Evolutionary conservation across 345 rosid species (phyloP), one percentile per base, ranked within the genome.

Genomic region (Camelina sativa): DNA sequence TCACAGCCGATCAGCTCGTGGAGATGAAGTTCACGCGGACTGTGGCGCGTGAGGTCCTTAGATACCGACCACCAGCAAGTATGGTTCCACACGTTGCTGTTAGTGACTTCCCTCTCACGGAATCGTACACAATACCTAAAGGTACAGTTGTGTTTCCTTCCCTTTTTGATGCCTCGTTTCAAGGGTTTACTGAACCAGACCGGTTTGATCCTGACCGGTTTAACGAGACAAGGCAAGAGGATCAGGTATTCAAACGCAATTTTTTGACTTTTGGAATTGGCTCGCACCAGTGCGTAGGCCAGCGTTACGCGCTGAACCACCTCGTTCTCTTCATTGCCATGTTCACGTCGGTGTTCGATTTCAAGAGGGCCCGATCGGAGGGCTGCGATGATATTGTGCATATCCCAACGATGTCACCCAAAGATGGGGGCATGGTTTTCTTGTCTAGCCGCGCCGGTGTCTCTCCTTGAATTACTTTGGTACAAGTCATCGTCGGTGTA

Each of bases 241-340:
- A 87, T 13, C 83, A 80, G 72, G 5, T 83, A 6, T 80, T 37
- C 72, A 90, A 82, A 65, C 74, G 79, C 57, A 85, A 89, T 62
- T 93, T 82, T 57, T 10, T 90, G 46, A 87, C 87, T 0, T 93
- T 93, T 4, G 98, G 98, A 4, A 84, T 87, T 0, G 98, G 98
- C 1, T 30, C 97, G 52, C 98, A 93, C 86, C 97, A 89, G 69
- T 93, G 98, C 11, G 88, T 89, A 73, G 98, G 98, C 3, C 98
- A 92, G 78, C 80, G 93, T 66, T 90, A 93, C 63, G 97, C 98
- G 0, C 6, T 86, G 55, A 89, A 85, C 68, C 95, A 90, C 35
- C 84, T 93, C 44, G 91, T 85, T 34, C 85, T 93, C 10, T 90
- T 90, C 73, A 84, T 89, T 8, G 91, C 93, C 0, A 81, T 93